Conservation (phyloP, 2,329 filamentous ascomycete genomes). For the Microcera coccophila region DNA sequence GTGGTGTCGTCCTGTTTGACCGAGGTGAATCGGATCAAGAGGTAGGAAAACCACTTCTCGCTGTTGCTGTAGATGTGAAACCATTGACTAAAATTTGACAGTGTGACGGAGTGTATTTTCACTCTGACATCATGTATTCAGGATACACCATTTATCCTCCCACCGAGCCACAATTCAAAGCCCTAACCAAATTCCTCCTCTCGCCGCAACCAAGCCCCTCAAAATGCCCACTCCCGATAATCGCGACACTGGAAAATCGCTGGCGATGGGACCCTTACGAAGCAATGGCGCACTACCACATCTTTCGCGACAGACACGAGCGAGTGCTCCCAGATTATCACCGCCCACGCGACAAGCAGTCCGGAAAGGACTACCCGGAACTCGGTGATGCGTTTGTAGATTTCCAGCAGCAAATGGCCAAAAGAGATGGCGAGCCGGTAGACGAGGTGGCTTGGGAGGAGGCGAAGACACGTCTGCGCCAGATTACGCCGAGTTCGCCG, state of each 20-base stretch:
- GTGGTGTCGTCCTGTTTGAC: constrained; percentile 30
- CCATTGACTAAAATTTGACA: too few species aligned
- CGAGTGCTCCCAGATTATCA: constrained; percentile 62
- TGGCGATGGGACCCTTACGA: constrained; percentile 1
- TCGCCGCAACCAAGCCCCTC: neutral
- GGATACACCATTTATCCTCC: constrained; percentile 1
- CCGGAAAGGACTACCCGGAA: constrained; percentile 40
- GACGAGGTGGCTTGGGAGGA: constrained; percentile 1
- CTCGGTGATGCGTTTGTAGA: constrained; percentile 54
- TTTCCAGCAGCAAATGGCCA: neutral
- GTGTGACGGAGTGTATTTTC: too few species aligned
- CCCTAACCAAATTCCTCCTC: neutral
- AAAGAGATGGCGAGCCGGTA: neutral
- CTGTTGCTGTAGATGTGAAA: too few species aligned
- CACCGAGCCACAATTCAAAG: neutral
- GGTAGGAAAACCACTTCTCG: too few species aligned
- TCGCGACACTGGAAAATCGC: neutral
- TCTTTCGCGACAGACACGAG: constrained; percentile 61
- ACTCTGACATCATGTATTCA: too few species aligned
- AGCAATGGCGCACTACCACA: constrained; percentile 36
- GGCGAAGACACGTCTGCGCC: neutral
- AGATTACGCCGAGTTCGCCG: constrained; percentile 1
- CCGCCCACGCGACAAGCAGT: constrained; percentile 40
- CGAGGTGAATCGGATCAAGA: too few species aligned
- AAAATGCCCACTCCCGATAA: neutral